Percentiles rank a stretch among this genome's conserved stretches.
phyloP scores from a whole-genome alignment of 148 eudicot genomes.

The Fallopia convolvulus region DNA sequence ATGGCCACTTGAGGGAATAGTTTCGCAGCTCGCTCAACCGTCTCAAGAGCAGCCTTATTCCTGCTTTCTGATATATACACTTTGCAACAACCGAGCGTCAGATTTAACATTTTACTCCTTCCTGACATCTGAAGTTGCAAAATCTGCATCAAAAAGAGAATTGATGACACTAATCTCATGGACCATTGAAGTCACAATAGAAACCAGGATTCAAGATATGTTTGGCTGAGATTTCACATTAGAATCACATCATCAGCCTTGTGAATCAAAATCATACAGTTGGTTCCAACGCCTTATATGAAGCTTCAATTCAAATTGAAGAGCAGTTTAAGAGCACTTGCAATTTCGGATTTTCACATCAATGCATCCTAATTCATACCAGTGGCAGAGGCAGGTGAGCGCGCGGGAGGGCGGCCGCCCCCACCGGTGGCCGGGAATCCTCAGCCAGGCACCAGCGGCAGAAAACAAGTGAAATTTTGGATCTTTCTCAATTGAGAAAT shows the following conservation, averaged over 20 bases:
- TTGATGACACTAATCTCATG: neutral
- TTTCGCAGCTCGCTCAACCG: slow-evolving; percentile 69
- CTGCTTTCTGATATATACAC: slow-evolving; percentile 86
- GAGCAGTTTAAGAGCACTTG: neutral
- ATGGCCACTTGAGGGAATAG: slow-evolving; percentile 48
- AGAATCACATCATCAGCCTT: neutral
- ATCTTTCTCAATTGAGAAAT: no score
- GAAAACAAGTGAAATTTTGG: no score
- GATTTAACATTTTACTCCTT: slow-evolving; percentile 43
- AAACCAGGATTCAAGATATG: neutral
- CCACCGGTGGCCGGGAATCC: no score
- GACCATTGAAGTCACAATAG: neutral
- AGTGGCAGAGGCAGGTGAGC: no score
- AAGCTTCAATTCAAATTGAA: neutral
- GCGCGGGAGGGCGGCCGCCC: no score
- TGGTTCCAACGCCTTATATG: neutral
- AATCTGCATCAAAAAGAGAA: slow-evolving; percentile 25
- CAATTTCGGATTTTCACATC: neutral
- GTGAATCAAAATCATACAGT: neutral
- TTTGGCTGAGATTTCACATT: neutral
- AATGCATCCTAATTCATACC: neutral
- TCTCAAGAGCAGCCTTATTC: slow-evolving; percentile 63
- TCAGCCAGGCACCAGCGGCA: no score
- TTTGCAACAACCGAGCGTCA: slow-evolving; percentile 75
- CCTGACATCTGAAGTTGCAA: slow-evolving; percentile 9